A percentile compares a stretch with the other conserved stretches of the same genome.
These are phyloP conservation scores for Trifolium fragiferum DNA, from an alignment of 306 rosid genomes.

Conservation along the genomic window DNA sequence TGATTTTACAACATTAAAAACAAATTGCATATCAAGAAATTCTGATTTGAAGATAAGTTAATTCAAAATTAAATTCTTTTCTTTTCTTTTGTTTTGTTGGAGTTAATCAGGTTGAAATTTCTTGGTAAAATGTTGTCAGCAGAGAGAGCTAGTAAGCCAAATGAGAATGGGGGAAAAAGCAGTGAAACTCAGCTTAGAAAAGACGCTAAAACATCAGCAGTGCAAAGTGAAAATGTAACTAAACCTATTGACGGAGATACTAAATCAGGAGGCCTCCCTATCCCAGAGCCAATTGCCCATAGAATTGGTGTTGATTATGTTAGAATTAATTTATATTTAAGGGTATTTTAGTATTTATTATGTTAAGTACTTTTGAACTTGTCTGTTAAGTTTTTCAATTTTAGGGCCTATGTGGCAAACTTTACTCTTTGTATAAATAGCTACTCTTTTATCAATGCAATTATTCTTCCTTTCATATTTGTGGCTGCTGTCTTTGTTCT, in stretches of 20 bases:
- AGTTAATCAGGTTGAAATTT: constrained; percentile 71
- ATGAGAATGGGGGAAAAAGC: constrained; percentile 40
- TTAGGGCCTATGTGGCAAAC: no score
- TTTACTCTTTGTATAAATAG: no score
- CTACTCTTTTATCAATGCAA: no score
- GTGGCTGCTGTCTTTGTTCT: no score
- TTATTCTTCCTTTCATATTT: no score
- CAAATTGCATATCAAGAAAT: constrained; percentile 6
- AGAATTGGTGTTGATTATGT: constrained; percentile 89
- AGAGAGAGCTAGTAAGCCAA: constrained; percentile 66
- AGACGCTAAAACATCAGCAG: constrained; percentile 46
- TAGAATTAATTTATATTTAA: no score
- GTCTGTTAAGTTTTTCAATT: no score
- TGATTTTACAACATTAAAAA: constrained; percentile 14
- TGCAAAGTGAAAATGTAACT: constrained; percentile 38
- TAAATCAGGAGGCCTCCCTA: constrained; percentile 54
- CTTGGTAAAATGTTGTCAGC: constrained; percentile 83
- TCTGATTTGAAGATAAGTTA: constrained; percentile 12
- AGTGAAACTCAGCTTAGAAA: constrained; percentile 45
- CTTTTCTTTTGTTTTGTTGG: constrained; percentile 37
- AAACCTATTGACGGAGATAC: constrained; percentile 50
- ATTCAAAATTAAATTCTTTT: constrained; percentile 22
- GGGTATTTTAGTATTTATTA: no score
- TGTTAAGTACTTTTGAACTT: no score
- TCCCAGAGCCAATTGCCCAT: constrained; percentile 74